Evolutionary conservation across 768 basidiomycete species (phyloP).

Genomic region (Boletus insuetus): DNA sequence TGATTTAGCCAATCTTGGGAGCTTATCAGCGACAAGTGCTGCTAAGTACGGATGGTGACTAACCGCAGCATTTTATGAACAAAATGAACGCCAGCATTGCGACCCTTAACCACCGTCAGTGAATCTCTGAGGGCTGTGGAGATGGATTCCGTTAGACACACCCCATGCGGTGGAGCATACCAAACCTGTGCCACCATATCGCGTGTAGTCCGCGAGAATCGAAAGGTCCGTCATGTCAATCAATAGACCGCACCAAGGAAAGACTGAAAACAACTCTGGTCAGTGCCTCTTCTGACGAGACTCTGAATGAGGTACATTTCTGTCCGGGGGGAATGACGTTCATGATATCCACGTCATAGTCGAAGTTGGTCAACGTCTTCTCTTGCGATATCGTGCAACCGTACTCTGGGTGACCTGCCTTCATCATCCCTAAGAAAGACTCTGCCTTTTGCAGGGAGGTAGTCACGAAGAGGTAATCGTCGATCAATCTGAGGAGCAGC

Average conservation of each 20-base stretch:
- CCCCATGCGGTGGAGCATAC: conserved; percentile 15
- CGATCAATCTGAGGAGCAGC: conserved; percentile 83
- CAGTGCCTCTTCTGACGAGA: background rate
- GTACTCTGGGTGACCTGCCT: conserved; percentile 85
- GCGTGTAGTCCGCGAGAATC: conserved; percentile 72
- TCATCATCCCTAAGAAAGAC: conserved; percentile 75
- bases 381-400: conserved; percentile 87
- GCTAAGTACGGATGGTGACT: conserved; percentile 20
- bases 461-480: conserved; percentile 91
- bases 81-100: conserved; percentile 64
- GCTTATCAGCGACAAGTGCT: conserved; percentile 3
- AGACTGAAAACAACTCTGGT: conserved; percentile 45
- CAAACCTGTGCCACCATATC: conserved; percentile 60
- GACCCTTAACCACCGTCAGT: conserved; percentile 66
- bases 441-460: conserved; percentile 57
- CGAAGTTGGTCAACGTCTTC: conserved; percentile 90
- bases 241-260: conserved; percentile 91
- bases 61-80: conserved; percentile 73
- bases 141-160: background rate
- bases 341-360: conserved; percentile 50
- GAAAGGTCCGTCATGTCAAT: conserved; percentile 78
- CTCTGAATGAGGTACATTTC: conserved; percentile 32
- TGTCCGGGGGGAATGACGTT: conserved; percentile 51
- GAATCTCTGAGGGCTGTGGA: conserved; percentile 60
- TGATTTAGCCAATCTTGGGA: conserved; percentile 61